Evolutionary conservation across 2,329 filamentous ascomycete genomes (phyloP), one percentile per base, ranked within the genome.

Genomic region (Fusarium duplospermum): DNA sequence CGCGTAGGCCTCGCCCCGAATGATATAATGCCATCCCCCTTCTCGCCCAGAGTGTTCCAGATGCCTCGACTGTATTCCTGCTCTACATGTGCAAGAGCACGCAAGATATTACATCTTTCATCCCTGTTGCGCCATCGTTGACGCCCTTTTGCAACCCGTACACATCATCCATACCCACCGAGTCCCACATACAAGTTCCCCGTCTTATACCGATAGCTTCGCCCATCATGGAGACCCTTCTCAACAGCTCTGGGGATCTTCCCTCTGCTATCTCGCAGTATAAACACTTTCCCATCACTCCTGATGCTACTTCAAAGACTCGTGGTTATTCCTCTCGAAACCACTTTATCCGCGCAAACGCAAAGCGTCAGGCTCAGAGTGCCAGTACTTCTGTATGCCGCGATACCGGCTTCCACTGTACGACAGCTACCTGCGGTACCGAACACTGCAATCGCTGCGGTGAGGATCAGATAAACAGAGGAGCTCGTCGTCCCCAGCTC

Each of bases 301-400:
- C 38, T 24, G 45, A 65, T 33, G 73, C 62, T 16, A 24, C 42
- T 16, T n/a, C 62, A n/a, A 77, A 64, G 33, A 63, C 69, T 11
- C 61, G 70, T n/a, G 57, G 64, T 13, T 72, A 76, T 18, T 77
- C 71, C 24, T 76, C 77, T 6, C 76, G 72, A 61, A 81, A 79
- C 61, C 77, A 82, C 64, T 72, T 81, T 33, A 70, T 82, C 64
- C 81, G 81, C 63, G 79, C 77, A 54, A 76, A 77, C 42, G 80
- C 80, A 20, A 82, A 82, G 67, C 79, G 78, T 18, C 76, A 80
- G 50, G 77, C 75, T 18, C 73, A 76, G n/a, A 56, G 54, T 58
- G 72, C 66, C 38, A 64, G 70, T 38, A 56, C 66, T 20, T 64
- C 67, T 20, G n/a, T 73, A 20, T 79, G 78, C 31, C 73, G 69